Conservation (phyloP, 1,139 yeast species). For the Taphrina wiesneri region DNA sequence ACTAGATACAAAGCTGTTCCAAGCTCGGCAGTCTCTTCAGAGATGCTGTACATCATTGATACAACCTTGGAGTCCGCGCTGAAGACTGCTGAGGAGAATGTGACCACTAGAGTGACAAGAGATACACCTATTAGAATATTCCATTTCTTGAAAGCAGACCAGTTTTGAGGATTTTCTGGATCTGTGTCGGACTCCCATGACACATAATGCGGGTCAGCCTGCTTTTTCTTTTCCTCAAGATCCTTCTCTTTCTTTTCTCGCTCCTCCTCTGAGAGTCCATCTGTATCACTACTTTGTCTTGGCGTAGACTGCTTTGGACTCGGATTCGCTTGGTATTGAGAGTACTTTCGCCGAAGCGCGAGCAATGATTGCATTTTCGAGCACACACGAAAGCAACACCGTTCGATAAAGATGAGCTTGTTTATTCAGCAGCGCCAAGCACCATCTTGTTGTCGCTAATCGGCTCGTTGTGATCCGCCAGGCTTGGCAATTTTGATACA, state of each 20-base stretch:
- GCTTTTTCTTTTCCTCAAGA: neutral
- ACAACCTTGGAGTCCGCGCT: slow-evolving; percentile 56
- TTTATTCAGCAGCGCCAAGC: too few species aligned
- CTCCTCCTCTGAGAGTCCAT: slow-evolving; percentile 4
- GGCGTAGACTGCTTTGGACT: neutral
- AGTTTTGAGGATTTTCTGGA: slow-evolving; percentile 59
- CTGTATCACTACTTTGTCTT: neutral
- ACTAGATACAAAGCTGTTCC: slow-evolving; percentile 73
- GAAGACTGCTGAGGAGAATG: slow-evolving; percentile 57
- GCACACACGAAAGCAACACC: too few species aligned
- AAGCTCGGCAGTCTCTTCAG: slow-evolving; percentile 59
- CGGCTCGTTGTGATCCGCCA: neutral
- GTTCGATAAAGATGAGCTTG: too few species aligned
- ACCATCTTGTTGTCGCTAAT: too few species aligned
- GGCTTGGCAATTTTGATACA: neutral
- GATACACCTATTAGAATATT: slow-evolving; percentile 19
- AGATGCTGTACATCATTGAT: slow-evolving; percentile 53
- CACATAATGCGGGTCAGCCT: slow-evolving; percentile 37
- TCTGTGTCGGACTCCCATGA: slow-evolving; percentile 57
- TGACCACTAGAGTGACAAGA: slow-evolving; percentile 57
- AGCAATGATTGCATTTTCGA: slow-evolving; percentile 12
- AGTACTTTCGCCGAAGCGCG: neutral
- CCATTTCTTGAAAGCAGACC: slow-evolving; percentile 48
- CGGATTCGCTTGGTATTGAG: neutral
- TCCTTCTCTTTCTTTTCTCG: neutral